Percentiles rank a stretch among this genome's conserved stretches.
phyloP scores from a whole-genome alignment of 2,329 filamentous ascomycete species.

The Lachnellula willkommii region DNA sequence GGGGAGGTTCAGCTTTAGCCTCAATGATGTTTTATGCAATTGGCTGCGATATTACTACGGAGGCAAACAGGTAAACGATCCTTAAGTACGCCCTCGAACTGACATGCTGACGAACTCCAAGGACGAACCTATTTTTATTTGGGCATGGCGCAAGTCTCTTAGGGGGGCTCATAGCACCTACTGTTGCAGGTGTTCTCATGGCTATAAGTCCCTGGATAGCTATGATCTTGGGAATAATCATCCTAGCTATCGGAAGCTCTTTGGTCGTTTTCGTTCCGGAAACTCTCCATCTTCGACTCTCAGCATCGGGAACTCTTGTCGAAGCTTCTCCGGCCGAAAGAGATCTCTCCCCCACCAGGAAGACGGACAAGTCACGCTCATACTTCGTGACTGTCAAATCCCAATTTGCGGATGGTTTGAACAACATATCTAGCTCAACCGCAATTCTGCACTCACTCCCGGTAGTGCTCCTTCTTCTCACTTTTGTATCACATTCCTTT shows the following conservation, averaged over 20 bases:
- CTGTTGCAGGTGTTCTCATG: constrained; percentile 36
- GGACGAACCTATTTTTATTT: constrained; percentile 35
- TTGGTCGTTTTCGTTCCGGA: constrained; percentile 30
- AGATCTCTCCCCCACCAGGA: background rate
- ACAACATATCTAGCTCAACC: constrained; percentile 16
- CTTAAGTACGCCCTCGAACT: background rate
- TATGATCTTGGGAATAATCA: constrained; percentile 15
- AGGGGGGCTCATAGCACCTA: constrained; percentile 35
- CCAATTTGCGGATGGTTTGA: constrained; percentile 12
- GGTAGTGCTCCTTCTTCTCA: constrained; percentile 29
- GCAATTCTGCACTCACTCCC: constrained; percentile 24
- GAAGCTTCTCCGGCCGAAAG: constrained; percentile 3
- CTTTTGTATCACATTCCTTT: constrained; percentile 21
- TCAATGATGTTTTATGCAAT: constrained; percentile 33
- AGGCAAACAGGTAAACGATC: constrained; percentile 32
- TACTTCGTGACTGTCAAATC: constrained; percentile 9
- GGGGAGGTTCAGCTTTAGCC: constrained; percentile 34
- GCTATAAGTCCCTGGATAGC: constrained; percentile 25
- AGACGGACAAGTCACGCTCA: background rate
- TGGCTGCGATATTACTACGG: constrained; percentile 34
- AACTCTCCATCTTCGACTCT: constrained; percentile 24
- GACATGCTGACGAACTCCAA: constrained; percentile 13
- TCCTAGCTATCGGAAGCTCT: constrained; percentile 15
- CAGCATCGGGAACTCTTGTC: constrained; percentile 7
- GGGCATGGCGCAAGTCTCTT: constrained; percentile 28